Base-by-base conservation (phyloP, 805 yeast genomes). In the Hermanozyma aechmeae region DNA sequence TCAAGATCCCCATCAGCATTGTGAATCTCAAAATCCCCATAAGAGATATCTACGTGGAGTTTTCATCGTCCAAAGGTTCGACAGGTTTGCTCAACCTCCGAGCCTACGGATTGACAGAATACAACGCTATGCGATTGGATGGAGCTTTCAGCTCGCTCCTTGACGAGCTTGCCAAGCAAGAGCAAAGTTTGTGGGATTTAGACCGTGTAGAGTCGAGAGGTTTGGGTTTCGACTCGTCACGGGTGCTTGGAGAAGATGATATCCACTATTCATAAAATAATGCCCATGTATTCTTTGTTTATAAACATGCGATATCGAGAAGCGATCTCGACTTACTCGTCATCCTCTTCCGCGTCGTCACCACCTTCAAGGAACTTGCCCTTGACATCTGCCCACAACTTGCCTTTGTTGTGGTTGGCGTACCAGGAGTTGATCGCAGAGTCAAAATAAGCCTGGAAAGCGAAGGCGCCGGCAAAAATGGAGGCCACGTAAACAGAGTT, bases 401-500 rank as follows among this genome's bases (percentile, higher is more conserved):
- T 82, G 46, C 92, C 93, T 54, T 68, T 72, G 73, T 82, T 82
- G 69, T 79, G 85, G 57, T 61, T 58, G 50, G 77, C 82, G 65
- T 76, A 81, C 79, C 79, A 81, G 27, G 49, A 50, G 47, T 79
- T 81, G 39, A 80, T 65, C 38, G 69, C 77, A 37, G 59, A 54
- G 53, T 82, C 92, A 43, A 80, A 80, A 50, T 68, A 67, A 29
- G 76, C 78, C 65, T 84, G 89, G 73, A 86, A 85, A 39, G 76
- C 75, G 52, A 87, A 87, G 27, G 96, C 86, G 48, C 82, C 76
- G 28, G 76, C 79, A 45, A 87, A 79, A 37, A 87, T 68, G 38
- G 92, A 67, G 42, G 84, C 83, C 38, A 87, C 95, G 61, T 71
- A 84, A 39, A 80, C 68, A 27, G 96, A 73, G 76, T 89, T 87